Evolutionary conservation across 2,329 filamentous ascomycete genomes (phyloP), one percentile per base, ranked within the genome.

Genomic region (Aureobasidium sp.): DNA sequence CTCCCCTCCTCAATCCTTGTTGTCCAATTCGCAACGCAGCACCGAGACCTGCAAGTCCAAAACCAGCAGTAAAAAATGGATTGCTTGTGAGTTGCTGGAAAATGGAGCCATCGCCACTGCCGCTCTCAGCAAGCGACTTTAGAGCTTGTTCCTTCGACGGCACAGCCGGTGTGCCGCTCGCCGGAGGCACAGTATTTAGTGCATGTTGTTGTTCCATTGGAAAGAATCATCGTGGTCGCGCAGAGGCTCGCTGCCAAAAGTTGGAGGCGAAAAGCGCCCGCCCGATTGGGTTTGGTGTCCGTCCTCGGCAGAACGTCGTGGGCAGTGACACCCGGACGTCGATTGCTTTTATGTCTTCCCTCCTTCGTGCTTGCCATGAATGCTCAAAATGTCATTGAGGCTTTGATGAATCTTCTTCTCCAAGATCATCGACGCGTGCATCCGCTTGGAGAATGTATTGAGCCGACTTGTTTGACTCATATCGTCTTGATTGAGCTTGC

Each of bases 11-110:
- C 63, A 89, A 74, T 37, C 89, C 90, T 70, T 88, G 88, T 65
- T 94, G 91, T 34, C 87, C 90, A 67, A 96, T 84, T 13, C 91
- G 88, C 36, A 91, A 83, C 44, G 84, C 88, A 37, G 91, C 90
- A 65, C 91, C 94, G 58, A 99, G 81, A 34, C 89, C 90, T 64
- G 92, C 94, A 59, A 99, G 88, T 67, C 94, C 94, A 68, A 97
- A 90, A 68, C 94, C 80, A 34, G 79, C 80, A 57, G 79, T 81
- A 68, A 82, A 82, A 70, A 82, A 80, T 10, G 80, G 80, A 66
- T 82, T 82, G 34, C 71, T 73, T 30, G 76, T 74, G 48, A 81
- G 70, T 48, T 81, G 78, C 25, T 73, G 70, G 55, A 78, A 74
- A 25, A 79, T 64, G 6, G 76, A 75, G 54, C 70, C 72, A 62